Conservation (phyloP, 2,329 filamentous ascomycete species). For the Monilinia fructigena region DNA sequence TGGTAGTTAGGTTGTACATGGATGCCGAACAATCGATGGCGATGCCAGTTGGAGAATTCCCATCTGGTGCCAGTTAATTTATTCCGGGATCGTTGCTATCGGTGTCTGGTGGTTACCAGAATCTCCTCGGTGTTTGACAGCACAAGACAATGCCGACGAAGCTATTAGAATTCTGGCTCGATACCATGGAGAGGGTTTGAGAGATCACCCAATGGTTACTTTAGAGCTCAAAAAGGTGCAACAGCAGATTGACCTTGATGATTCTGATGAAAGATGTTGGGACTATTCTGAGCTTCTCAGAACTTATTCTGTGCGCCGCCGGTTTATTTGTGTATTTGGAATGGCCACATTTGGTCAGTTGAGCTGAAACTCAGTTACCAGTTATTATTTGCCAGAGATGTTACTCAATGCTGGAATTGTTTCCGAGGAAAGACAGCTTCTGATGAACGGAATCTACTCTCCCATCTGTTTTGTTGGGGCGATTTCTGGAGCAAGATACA, state of each 20-base stretch:
- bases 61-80: constrained; percentile 39
- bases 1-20: constrained; percentile 32
- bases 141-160: too few relatives aligned
- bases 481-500: constrained; percentile 29
- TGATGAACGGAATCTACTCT: constrained; percentile 44
- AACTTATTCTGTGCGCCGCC: constrained; percentile 33
- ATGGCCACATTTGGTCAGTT: constrained; percentile 39
- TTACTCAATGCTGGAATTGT: constrained; percentile 32
- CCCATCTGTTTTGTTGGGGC: constrained; percentile 42
- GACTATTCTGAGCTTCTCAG: constrained; percentile 37
- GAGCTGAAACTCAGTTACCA: constrained; percentile 40
- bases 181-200: constrained; percentile 52
- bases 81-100: constrained; percentile 30
- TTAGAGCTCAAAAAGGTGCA: constrained; percentile 37
- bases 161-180: constrained; percentile 48
- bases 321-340: constrained; percentile 38
- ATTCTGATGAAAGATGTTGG: constrained; percentile 39
- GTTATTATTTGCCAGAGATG: constrained; percentile 35
- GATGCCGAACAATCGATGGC: constrained; percentile 23
- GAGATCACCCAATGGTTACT: constrained; percentile 34
- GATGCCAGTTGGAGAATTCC: constrained; percentile 39
- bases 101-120: constrained; percentile 53
- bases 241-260: constrained; percentile 24
- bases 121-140: constrained; percentile 55
- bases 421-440: constrained; percentile 44